These are phyloP conservation scores for Aspergillus fischeri DNA, from an alignment of 2,329 filamentous ascomycete species.

Conservation along the genomic window DNA sequence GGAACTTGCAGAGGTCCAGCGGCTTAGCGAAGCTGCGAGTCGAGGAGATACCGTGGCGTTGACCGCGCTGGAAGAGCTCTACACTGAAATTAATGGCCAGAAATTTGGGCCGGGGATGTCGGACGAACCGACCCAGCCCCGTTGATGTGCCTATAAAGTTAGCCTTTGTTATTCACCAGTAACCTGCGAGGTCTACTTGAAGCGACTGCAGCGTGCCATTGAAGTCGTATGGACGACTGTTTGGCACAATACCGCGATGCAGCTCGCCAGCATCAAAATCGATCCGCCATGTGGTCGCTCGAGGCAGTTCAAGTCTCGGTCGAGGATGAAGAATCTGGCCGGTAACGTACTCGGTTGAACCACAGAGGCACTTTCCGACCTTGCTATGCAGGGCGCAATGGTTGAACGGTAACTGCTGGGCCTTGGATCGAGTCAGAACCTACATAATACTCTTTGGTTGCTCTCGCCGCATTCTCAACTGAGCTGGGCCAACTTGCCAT, in stretches of 20 bases:
- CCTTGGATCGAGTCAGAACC: background rate
- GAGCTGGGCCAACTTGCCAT: too few species aligned
- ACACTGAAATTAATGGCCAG: conserved; percentile 23
- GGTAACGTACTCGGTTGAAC: background rate
- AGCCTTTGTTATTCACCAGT: background rate
- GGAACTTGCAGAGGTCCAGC: conserved; percentile 33
- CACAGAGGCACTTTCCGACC: background rate
- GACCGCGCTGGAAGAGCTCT: conserved; percentile 34
- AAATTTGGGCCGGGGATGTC: conserved; percentile 1
- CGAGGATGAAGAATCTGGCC: background rate
- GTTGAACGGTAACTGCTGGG: background rate
- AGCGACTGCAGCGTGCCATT: too few species aligned
- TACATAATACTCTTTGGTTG: background rate
- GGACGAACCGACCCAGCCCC: conserved; percentile 7
- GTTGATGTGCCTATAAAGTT: background rate
- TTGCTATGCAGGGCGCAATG: background rate
- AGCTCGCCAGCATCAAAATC: background rate
- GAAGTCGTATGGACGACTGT: background rate
- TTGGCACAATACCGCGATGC: background rate
- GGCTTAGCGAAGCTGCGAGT: conserved; percentile 32
- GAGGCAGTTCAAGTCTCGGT: background rate
- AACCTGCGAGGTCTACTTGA: background rate
- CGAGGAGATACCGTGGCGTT: conserved; percentile 36
- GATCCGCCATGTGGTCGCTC: background rate
- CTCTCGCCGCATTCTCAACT: background rate